These are phyloP conservation scores for Ormosia semicastrata DNA, from an alignment of 306 rosid genomes.

Conservation along the genomic window DNA sequence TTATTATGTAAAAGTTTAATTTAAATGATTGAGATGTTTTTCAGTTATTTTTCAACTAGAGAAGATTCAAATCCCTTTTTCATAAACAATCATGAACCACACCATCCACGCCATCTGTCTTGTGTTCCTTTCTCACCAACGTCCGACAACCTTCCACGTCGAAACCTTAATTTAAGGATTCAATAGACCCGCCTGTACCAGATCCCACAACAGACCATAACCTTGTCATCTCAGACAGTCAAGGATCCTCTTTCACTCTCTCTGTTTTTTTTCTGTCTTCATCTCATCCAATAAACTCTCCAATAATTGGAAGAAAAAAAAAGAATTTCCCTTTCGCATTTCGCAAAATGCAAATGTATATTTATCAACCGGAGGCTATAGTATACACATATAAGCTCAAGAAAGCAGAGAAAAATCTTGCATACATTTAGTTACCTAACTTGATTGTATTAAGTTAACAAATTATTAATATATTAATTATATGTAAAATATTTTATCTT, in stretches of 20 bases:
- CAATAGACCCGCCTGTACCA: not conserved
- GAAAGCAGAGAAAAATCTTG: too few relatives aligned
- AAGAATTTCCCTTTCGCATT: too few relatives aligned
- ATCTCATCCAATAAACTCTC: not conserved
- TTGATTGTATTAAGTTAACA: too few relatives aligned
- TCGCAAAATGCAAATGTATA: not conserved
- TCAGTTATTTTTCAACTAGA: too few relatives aligned
- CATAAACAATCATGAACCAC: not conserved
- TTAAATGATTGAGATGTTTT: too few relatives aligned
- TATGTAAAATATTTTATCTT: too few relatives aligned
- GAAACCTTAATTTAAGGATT: not conserved
- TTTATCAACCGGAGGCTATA: not conserved
- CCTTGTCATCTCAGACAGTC: not conserved
- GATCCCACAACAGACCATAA: not conserved
- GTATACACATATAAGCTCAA: too few relatives aligned
- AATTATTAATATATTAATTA: too few relatives aligned
- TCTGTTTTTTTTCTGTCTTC: not conserved
- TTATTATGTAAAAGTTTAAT: too few relatives aligned
- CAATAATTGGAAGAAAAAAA: not conserved
- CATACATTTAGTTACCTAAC: too few relatives aligned
- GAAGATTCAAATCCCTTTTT: too few relatives aligned
- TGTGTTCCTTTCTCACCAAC: not conserved
- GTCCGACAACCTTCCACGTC: slow-evolving; percentile 26
- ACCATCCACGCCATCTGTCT: not conserved
- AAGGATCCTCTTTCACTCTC: not conserved